These are phyloP conservation scores for Fusarium camptoceras DNA, from an alignment of 2,329 filamentous ascomycete genomes.

Conservation along the genomic window DNA sequence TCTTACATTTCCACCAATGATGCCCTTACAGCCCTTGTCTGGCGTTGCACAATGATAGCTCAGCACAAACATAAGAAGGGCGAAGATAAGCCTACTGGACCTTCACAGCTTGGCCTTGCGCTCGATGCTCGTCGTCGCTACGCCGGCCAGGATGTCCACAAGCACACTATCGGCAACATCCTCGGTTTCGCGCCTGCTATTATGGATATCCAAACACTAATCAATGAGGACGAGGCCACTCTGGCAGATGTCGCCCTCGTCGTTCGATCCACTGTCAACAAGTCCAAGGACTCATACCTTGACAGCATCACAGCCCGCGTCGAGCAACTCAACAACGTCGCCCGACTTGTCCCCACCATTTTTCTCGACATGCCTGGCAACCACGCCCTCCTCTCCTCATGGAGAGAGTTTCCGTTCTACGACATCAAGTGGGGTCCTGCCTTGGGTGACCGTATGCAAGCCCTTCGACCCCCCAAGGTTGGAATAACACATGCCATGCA, in stretches of 20 bases:
- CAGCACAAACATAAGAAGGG: slow-evolving; percentile 3
- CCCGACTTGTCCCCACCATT: not conserved
- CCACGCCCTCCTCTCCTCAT: slow-evolving; percentile 8
- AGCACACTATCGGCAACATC: slow-evolving; percentile 13
- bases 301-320: not conserved
- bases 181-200: slow-evolving; percentile 13
- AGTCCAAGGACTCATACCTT: slow-evolving; percentile 4
- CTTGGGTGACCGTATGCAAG: not conserved
- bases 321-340: not conserved
- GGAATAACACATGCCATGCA: slow-evolving; percentile 24
- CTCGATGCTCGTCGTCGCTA: slow-evolving; percentile 18
- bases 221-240: not conserved
- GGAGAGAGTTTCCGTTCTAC: slow-evolving; percentile 24
- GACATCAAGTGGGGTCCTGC: slow-evolving; percentile 19
- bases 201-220: slow-evolving; percentile 9
- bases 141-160: slow-evolving; percentile 7
- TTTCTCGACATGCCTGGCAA: slow-evolving; percentile 22
- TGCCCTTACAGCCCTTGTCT: slow-evolving; percentile 16
- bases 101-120: slow-evolving; percentile 11
- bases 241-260: slow-evolving; percentile 13
- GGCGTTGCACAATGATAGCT: slow-evolving; percentile 15
- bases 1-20: slow-evolving; percentile 16
- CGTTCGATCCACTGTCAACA: slow-evolving; percentile 10
- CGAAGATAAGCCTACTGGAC: not conserved
- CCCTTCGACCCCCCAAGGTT: slow-evolving; percentile 1